A percentile compares a stretch with the other conserved stretches of the same genome.
Evolutionary conservation across 2,329 filamentous ascomycete species (phyloP).

Genomic region (Pseudogymnoascus sp.): DNA sequence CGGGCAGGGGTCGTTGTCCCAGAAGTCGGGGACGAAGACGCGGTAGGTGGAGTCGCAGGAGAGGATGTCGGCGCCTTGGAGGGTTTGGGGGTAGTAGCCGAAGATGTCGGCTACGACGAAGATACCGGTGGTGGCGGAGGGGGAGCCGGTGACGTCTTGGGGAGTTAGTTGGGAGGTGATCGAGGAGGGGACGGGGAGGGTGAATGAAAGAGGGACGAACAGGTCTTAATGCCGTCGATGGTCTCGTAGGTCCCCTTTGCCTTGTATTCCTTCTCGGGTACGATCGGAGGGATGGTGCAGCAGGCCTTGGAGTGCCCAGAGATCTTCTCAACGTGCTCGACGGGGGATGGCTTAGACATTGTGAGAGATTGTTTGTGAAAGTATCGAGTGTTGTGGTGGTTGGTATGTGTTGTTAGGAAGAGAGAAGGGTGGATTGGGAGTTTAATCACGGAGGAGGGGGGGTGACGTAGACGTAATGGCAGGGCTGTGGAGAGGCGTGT

Average conservation of each 20-base stretch:
- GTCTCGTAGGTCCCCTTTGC: slow-evolving; percentile 44
- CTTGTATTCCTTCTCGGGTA: slow-evolving; percentile 26
- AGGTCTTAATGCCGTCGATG: slow-evolving; percentile 43
- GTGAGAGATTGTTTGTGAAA: not conserved
- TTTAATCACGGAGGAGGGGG: not conserved
- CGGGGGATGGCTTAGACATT: not conserved
- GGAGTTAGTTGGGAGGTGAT: not conserved
- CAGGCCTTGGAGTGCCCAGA: slow-evolving; percentile 17
- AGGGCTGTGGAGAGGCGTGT: not conserved
- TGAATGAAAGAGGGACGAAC: not conserved
- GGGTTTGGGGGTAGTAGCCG: slow-evolving; percentile 59
- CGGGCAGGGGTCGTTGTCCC: slow-evolving; percentile 51
- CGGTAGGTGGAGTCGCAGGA: slow-evolving; percentile 53
- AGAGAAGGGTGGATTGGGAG: not conserved
- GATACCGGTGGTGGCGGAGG: slow-evolving; percentile 46
- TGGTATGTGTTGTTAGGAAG: not conserved
- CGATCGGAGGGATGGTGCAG: slow-evolving; percentile 25
- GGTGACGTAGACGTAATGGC: not conserved
- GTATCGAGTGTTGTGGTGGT: not conserved
- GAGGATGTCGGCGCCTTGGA: slow-evolving; percentile 62
- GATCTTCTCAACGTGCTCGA: not conserved
- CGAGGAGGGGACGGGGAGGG: not conserved
- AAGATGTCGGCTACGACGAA: slow-evolving; percentile 56
- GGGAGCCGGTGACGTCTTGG: slow-evolving; percentile 37
- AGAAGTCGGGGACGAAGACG: slow-evolving; percentile 89